Evolutionary conservation across 306 rosid species (phyloP), one percentile per base, ranked within the genome.

Genomic region (Leucaena leucocephala): DNA sequence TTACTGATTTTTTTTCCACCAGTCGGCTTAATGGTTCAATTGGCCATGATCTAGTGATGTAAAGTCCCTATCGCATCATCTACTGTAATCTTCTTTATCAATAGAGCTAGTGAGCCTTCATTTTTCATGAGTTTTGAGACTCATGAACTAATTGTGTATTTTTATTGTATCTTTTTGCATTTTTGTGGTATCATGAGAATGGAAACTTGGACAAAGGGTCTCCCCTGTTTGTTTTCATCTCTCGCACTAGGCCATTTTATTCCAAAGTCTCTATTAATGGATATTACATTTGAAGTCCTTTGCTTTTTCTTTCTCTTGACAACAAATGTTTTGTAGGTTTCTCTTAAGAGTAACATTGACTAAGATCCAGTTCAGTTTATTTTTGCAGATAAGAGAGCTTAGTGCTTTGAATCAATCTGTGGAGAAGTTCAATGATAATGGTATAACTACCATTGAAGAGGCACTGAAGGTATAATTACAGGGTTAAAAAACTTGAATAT

Each of bases 381-480:
- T 54, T 63, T 80, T 90, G 72, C 86, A 94, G 97, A 94, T 92
- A 84, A 85, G 87, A 83, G 90, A 86, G 79, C 86, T 89, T 61
- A 82, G 89, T 66, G 81, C 67, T 65, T 77, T 76, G 77, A 81
- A 48, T 52, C 85, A 82, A 49, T 84, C 82, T 57, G 73, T n/a
- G 6, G 86, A 81, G 68, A 85, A 88, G 83, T 43, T 84, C 42
- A 82, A 58, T 14, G 82, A 88, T 86, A 84, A 84, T 82, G 88
- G 84, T 68, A 72, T 92, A 82, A 77, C 88, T 59, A 92, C 96
- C 44, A 48, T 92, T 68, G 90, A 92, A 88, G 97, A 94, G 82
- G 97, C 98, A 63, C 75, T 94, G 74, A 83, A 8, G 91, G 98
- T 92, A 86, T 59, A 55, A 34, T 52, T 71, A 54, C 64, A 8